Base-by-base conservation (phyloP, 306 rosid genomes). In the Phaseolus lunatus region DNA sequence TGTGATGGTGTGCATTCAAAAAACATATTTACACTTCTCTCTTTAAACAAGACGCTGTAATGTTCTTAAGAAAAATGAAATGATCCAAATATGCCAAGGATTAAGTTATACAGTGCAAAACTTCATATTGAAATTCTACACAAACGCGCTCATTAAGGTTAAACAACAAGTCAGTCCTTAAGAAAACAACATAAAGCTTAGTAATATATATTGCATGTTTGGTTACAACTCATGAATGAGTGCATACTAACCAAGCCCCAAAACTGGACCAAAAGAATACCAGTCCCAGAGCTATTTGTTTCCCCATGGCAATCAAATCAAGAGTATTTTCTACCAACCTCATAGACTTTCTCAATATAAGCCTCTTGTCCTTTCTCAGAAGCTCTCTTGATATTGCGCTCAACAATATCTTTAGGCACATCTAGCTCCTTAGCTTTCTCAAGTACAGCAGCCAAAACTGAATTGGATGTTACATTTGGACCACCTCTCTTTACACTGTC, bases 401-500 rank as follows among this genome's bases (percentile, higher is more conserved):
- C 98, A 53, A 95, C 59, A 72, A 95, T 89, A 65, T 90, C 98
- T 78, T 87, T 90, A 11, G 98, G 98, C 65, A 92, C 93, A 78
- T 95, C 98, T 58, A 95, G 96, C 85, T 92, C 97, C 90, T 95
- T 95, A 88, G 90, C 91, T 81, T 92, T 90, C 82, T 89, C 96
- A 50, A 92, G 85, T 72, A 95, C 77, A 81, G 93, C 88, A 77
- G 88, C 97, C 84, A 92, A 75, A 56, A 85, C 82, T 45, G 90
- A 69, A 86, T 92, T 95, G 16, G 96, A 84, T 37, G 80, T 64
- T 57, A 92, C 88, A 88, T 80, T 90, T 7, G 97, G 93, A 72
- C 98, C 97, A 22, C 96, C 93, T 84, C 67, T 92, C 84, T 89
- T 92, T 52, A 90, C 88, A 35, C 97, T 94, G 84, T 37, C 80